Conservation (phyloP, 2,329 filamentous ascomycete genomes). For the Bipolaris victoriae region DNA sequence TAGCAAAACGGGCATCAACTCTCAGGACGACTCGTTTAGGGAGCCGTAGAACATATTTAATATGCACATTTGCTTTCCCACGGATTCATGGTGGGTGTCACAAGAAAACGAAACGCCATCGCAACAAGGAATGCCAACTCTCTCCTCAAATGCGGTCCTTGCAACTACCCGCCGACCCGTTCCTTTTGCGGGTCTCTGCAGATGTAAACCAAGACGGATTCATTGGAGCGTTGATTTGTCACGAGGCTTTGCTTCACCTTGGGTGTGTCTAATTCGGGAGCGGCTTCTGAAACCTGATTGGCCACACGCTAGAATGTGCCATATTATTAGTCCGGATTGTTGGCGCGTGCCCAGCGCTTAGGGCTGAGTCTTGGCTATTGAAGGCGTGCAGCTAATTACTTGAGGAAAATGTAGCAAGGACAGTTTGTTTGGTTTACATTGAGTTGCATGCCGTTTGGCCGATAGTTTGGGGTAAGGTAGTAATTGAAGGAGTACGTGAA, state of each 20-base stretch:
- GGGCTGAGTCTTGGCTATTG: neutral
- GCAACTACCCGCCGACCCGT: conserved; percentile 11
- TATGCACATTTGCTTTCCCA: neutral
- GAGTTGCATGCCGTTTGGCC: neutral
- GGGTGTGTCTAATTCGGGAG: conserved; percentile 18
- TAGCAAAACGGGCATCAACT: neutral
- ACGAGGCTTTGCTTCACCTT: conserved; percentile 19
- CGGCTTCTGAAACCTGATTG: conserved; percentile 21
- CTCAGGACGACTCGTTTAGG: neutral
- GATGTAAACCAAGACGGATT: neutral
- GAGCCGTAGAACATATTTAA: neutral
- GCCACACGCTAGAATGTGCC: neutral
- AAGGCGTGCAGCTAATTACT: neutral
- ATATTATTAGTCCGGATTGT: neutral
- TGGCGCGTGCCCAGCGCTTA: conserved; percentile 1
- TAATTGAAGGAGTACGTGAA: neutral
- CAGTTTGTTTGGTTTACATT: neutral
- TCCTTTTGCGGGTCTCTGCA: conserved; percentile 7
- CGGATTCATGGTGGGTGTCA: neutral
- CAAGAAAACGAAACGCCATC: conserved; percentile 7
- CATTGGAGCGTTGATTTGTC: conserved; percentile 23
- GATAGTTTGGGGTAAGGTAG: neutral
- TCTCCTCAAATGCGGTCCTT: conserved; percentile 10
- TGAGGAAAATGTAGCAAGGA: neutral
- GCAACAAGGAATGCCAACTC: neutral